Conservation (phyloP, 2,329 filamentous ascomycete genomes). For the Teratosphaeria pseudoeucalypti region DNA sequence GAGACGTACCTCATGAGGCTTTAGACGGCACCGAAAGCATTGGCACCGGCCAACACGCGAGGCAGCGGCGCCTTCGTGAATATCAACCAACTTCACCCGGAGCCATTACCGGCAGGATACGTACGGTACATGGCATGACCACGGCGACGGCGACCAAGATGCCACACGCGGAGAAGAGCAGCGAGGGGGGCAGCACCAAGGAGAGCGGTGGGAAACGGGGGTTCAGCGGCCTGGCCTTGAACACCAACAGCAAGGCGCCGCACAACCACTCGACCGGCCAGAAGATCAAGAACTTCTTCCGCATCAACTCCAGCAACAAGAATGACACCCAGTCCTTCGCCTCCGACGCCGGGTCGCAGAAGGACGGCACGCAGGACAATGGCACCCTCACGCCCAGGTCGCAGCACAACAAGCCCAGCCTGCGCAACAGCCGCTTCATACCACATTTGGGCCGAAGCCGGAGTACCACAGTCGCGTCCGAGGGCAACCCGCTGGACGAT, state of each 20-base stretch:
- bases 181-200: not conserved
- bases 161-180: not conserved
- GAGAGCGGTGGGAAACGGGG: constrained; percentile 29
- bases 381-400: constrained; percentile 41
- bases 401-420: constrained; percentile 45
- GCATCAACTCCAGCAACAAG: constrained; percentile 46
- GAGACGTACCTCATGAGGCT: not conserved
- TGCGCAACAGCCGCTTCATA: constrained; percentile 81
- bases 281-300: constrained; percentile 60
- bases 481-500: constrained; percentile 84
- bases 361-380: constrained; percentile 25
- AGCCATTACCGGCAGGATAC: not conserved
- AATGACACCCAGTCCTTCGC: constrained; percentile 26
- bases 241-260: constrained; percentile 33
- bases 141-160: not conserved
- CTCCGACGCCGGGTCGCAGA: constrained; percentile 23
- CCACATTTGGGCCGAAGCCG: constrained; percentile 78
- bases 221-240: constrained; percentile 37
- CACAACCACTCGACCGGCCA: constrained; percentile 42
- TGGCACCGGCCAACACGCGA: not conserved
- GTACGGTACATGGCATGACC: not conserved
- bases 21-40: not conserved
- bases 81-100: not conserved
- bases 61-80: not conserved
- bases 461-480: constrained; percentile 82